These are phyloP conservation scores for Pleurozium schreberi DNA, from an alignment of 225 moss, liverwort and hornwort genomes.

Conservation along the genomic window DNA sequence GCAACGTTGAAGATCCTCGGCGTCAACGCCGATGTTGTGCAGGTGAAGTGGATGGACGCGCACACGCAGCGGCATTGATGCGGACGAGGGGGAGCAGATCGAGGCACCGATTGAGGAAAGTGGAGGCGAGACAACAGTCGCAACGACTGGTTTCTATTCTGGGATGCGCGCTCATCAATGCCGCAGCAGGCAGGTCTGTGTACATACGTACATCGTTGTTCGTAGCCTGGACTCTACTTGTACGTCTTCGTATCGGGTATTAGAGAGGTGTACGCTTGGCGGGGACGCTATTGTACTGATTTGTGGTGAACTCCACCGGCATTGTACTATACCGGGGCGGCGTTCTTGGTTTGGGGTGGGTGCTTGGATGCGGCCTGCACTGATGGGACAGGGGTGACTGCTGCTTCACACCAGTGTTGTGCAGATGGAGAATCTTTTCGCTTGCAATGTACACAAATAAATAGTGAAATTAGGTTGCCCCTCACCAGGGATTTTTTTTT, in stretches of 20 bases:
- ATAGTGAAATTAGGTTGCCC: no score
- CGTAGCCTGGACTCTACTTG: neutral
- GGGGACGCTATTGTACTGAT: neutral
- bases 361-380: neutral
- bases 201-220: neutral
- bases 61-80: constrained; percentile 7
- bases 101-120: constrained; percentile 8
- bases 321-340: neutral
- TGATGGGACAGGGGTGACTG: neutral
- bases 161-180: constrained; percentile 9
- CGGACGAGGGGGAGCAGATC: constrained; percentile 3
- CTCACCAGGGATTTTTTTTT: no score
- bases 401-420: neutral
- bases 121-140: neutral
- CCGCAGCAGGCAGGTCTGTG: neutral
- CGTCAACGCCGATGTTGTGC: neutral
- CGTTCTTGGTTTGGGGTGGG: neutral
- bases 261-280: neutral
- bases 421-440: neutral
- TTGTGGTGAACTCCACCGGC: neutral
- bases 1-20: neutral
- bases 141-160: constrained; percentile 2
- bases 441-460: neutral
- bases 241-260: neutral
- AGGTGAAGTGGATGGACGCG: neutral